Conservation (phyloP, 1,139 yeast species). For the Lodderomyces pseudojiufengensis region DNA sequence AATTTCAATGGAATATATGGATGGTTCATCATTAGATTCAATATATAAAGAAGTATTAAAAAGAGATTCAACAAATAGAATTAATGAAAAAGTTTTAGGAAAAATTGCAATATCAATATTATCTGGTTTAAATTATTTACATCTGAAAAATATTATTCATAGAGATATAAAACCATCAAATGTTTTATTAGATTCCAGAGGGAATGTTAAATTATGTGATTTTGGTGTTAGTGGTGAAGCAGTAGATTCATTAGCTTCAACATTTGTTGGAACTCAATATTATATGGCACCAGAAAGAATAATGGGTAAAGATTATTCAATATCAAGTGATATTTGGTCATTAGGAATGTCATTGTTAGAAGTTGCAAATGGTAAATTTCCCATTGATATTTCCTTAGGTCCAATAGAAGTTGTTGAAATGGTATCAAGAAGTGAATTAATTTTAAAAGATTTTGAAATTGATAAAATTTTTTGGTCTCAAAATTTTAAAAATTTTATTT, state of each 20-base stretch:
- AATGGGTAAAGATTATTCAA: conserved; percentile 91
- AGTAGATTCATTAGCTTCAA: conserved; percentile 88
- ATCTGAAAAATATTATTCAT: conserved; percentile 84
- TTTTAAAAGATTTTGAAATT: conserved; percentile 70
- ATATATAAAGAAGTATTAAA: conserved; percentile 65
- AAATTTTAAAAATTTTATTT: conserved; percentile 77
- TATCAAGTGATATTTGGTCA: conserved; percentile 96
- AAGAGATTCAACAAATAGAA: conserved; percentile 71
- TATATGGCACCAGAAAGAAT: conserved; percentile 99
- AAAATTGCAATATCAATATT: conserved; percentile 84
- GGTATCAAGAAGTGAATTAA: conserved; percentile 78
- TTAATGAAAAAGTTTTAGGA: conserved; percentile 89
- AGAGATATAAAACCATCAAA: conserved; percentile 94
- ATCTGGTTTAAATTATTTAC: conserved; percentile 80
- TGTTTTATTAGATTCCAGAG: conserved; percentile 66
- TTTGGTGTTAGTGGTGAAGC: conserved; percentile 99
- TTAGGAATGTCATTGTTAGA: conserved; percentile 86
- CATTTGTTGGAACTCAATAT: conserved; percentile 94
- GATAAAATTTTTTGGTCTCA: conserved; percentile 78
- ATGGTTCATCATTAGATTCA: conserved; percentile 86
- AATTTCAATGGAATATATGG: conserved; percentile 97
- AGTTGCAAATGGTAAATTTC: conserved; percentile 87
- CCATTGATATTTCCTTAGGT: conserved; percentile 47
- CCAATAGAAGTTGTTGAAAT: conserved; percentile 85
- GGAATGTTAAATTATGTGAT: conserved; percentile 90